phyloP scores from a whole-genome alignment of 2,329 filamentous ascomycete genomes.

The Pseudopithomyces chartarum region DNA sequence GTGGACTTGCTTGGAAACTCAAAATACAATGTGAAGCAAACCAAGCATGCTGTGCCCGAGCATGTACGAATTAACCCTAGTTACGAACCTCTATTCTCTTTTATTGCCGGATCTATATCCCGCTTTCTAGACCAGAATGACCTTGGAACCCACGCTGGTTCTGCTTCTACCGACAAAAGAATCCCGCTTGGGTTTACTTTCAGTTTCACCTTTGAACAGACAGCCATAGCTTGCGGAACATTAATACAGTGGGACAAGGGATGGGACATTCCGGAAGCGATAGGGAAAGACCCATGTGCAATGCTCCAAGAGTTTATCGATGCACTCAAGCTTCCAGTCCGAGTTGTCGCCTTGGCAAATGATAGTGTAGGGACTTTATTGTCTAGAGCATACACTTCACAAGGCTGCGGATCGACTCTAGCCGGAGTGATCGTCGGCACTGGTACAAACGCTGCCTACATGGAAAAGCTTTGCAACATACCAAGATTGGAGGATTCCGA shows the following conservation, averaged over 20 bases:
- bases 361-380: conserved; percentile 97
- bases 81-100: conserved; percentile 57
- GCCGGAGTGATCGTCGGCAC: conserved; percentile 96
- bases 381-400: conserved; percentile 93
- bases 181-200: background rate
- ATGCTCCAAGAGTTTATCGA: conserved; percentile 2
- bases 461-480: conserved; percentile 86
- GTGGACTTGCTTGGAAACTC: conserved; percentile 91
- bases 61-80: conserved; percentile 89
- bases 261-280: background rate
- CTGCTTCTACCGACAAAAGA: background rate
- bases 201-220: conserved; percentile 4
- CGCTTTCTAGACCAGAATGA: background rate
- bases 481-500: conserved; percentile 67
- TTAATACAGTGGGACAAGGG: conserved; percentile 4
- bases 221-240: background rate
- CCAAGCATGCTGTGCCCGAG: conserved; percentile 87
- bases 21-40: conserved; percentile 90
- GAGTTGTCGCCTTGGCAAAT: conserved; percentile 69
- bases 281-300: conserved; percentile 1
- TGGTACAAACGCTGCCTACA: conserved; percentile 95
- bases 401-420: conserved; percentile 81
- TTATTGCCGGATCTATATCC: background rate
- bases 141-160: background rate
- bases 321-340: background rate